Evolutionary conservation across 2,329 filamentous ascomycete genomes (phyloP), one percentile per base, ranked within the genome.

Genomic region (Colletotrichum sp.): DNA sequence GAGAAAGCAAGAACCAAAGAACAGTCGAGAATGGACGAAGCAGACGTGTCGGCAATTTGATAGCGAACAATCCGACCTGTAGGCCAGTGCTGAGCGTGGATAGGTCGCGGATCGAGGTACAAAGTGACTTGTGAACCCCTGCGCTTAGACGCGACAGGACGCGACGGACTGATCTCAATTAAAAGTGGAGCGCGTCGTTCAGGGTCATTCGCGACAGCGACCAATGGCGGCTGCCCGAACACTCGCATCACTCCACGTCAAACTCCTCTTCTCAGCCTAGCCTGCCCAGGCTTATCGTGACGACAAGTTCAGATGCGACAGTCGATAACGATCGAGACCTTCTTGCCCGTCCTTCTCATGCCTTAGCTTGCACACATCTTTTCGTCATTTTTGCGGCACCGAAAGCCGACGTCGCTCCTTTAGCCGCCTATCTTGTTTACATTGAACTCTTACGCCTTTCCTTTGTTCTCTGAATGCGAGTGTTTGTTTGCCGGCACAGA

Each of bases 201-300:
- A 48, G 57, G 64, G 65, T 13, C 18, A 6, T n/a, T 10, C 74
- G 74, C 74, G 74, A 73, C 59, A 18, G 30, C 43, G 64, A 30
- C 74, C 74, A 76, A 76, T 76, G 28, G 18, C 1, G 36, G 34
- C 21, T 6, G 21, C 21, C 16, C 16, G 48, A 69, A 52, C 18
- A 16, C 65, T 16, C 28, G 18, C 18, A 64, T 48, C 34, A 55
- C 71, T 76, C 70, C 63, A 70, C 32, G 60, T 75, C 74, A 71
- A 76, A 75, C 74, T 76, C 74, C 71, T 76, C 72, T 75, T 74
- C 43, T 63, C 48, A 75, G 60, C 36, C 60, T 76, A 76, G 74
- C 66, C 36, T 14, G 61, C 14, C 74, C 34, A 65, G 74, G 65
- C 74, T 75, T 75, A 75, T 76, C 71, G 74, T 70, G 59, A 74